Evolutionary conservation across 1,139 yeast genomes (phyloP).

Genomic region (Arxiozyma heterogenica): DNA sequence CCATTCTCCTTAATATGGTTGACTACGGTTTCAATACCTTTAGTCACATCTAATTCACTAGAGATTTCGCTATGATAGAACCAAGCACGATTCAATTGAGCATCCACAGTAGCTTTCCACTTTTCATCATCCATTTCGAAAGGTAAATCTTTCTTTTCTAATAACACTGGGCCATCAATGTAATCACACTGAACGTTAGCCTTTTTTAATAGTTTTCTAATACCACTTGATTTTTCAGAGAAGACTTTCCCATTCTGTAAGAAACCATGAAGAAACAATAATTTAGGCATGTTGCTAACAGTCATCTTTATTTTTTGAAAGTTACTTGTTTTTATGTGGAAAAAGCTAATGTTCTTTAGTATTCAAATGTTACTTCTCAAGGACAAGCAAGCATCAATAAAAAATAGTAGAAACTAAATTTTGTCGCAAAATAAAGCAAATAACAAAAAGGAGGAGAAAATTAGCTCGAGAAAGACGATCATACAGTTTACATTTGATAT

Average conservation of each 20-base stretch:
- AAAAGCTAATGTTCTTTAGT: too few species aligned
- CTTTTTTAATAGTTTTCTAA: constrained; percentile 62
- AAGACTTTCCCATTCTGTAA: constrained; percentile 66
- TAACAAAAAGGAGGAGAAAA: too few species aligned
- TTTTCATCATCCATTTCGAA: constrained; percentile 41
- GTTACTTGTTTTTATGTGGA: not conserved
- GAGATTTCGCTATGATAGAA: constrained; percentile 43
- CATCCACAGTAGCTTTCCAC: constrained; percentile 38
- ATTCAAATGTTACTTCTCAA: too few species aligned
- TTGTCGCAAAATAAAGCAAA: too few species aligned
- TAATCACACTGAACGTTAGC: constrained; percentile 62
- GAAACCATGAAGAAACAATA: constrained; percentile 49
- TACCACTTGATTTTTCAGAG: constrained; percentile 70
- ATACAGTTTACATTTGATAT: not conserved
- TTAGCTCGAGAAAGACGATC: too few species aligned
- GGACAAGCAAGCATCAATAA: not conserved
- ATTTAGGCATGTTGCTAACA: constrained; percentile 20
- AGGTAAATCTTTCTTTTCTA: constrained; percentile 64
- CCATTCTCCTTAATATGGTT: constrained; percentile 57
- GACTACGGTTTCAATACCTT: constrained; percentile 45
- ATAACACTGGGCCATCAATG: constrained; percentile 62
- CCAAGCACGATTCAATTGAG: constrained; percentile 50
- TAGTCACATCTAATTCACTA: constrained; percentile 33
- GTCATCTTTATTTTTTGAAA: constrained; percentile 8
- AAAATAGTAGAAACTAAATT: too few species aligned